phyloP scores from a whole-genome alignment of 306 rosid genomes.

The Acmispon strigosus region DNA sequence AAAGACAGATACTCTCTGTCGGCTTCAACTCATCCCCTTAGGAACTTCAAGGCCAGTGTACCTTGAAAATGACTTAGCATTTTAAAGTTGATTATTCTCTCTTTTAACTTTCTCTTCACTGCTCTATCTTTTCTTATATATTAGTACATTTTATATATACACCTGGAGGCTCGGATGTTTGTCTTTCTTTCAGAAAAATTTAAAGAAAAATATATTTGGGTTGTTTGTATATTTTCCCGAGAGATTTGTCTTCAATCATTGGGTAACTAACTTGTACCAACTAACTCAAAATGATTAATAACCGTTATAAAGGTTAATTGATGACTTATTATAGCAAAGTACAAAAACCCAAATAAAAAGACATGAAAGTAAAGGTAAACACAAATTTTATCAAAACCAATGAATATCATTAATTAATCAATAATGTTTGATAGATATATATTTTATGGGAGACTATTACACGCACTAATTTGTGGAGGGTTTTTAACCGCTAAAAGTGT shows the following conservation, averaged over 20 bases:
- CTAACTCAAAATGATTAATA: too few species aligned
- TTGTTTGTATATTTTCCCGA: conserved; percentile 24
- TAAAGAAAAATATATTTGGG: not conserved
- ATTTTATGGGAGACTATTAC: too few species aligned
- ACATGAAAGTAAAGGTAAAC: too few species aligned
- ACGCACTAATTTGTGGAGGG: too few species aligned
- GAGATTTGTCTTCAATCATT: conserved; percentile 47
- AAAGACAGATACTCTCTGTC: conserved; percentile 68
- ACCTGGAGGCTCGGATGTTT: conserved; percentile 16
- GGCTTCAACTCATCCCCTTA: conserved; percentile 38
- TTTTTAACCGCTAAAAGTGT: too few species aligned
- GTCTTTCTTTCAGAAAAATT: conserved; percentile 11
- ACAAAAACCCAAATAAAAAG: too few species aligned
- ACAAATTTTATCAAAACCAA: too few species aligned
- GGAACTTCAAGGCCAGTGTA: conserved; percentile 39
- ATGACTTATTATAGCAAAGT: too few species aligned
- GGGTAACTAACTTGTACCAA: conserved; percentile 30
- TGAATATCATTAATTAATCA: too few species aligned
- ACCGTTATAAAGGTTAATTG: too few species aligned
- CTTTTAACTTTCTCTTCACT: conserved; percentile 24
- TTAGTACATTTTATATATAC: not conserved
- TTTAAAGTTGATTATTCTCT: conserved; percentile 41
- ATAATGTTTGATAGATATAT: too few species aligned
- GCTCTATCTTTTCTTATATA: conserved; percentile 35
- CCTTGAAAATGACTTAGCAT: conserved; percentile 25